A percentile compares a stretch with the other conserved stretches of the same genome.
phyloP scores from a whole-genome alignment of 495 filamentous ascomycete species.

The Chaetomidium leptoderma region DNA sequence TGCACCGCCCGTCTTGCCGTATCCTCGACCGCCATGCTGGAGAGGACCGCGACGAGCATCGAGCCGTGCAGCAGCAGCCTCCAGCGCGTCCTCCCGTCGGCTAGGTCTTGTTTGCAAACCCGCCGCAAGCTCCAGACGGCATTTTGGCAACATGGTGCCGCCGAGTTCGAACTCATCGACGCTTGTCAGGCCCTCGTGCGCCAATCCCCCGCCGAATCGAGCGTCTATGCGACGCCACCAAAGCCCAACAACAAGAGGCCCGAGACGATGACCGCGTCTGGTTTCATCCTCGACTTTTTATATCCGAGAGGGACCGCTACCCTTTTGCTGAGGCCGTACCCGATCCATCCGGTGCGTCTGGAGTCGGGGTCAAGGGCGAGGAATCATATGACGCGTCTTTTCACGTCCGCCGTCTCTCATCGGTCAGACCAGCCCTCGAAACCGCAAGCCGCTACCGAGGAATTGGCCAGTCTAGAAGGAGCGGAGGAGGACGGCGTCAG shows the following conservation, averaged over 20 bases:
- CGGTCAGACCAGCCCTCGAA: background rate
- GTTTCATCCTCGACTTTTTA: constrained; percentile 58
- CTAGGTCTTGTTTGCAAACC: constrained; percentile 51
- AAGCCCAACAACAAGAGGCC: constrained; percentile 19
- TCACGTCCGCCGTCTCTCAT: constrained; percentile 17
- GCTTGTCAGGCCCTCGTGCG: constrained; percentile 44
- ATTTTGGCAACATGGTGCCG: constrained; percentile 64
- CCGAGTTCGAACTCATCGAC: constrained; percentile 52
- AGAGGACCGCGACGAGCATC: constrained; percentile 73
- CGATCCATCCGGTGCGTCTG: constrained; percentile 13
- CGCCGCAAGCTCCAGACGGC: constrained; percentile 57
- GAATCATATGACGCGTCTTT: constrained; percentile 15
- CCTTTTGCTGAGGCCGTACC: constrained; percentile 41
- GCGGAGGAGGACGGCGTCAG: background rate
- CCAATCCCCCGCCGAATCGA: constrained; percentile 11
- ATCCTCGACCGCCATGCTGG: constrained; percentile 61
- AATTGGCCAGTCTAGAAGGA: background rate
- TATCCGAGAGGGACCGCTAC: constrained; percentile 53
- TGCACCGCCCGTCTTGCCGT: background rate
- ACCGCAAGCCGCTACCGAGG: background rate
- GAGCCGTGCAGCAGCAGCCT: constrained; percentile 63
- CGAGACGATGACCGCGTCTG: constrained; percentile 35
- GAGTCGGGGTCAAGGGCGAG: constrained; percentile 8
- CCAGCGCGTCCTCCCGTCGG: constrained; percentile 59
- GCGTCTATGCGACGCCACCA: constrained; percentile 13